These are phyloP conservation scores for Exserohilum turcica DNA, from an alignment of 2,329 filamentous ascomycete species.

Conservation along the genomic window DNA sequence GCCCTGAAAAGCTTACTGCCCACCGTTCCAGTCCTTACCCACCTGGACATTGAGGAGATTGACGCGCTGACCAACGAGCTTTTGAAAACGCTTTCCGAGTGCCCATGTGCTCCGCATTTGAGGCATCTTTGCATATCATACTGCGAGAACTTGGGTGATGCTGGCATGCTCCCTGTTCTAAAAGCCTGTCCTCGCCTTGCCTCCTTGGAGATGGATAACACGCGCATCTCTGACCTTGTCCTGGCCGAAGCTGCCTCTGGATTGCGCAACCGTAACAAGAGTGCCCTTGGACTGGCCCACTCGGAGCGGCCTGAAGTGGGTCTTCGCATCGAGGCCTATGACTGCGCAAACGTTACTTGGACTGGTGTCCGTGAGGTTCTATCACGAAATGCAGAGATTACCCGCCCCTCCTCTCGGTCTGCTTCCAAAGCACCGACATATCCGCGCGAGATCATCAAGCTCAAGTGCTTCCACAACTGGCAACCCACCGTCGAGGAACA, in stretches of 20 bases:
- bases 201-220: conserved; percentile 89
- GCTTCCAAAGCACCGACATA: conserved; percentile 56
- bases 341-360: conserved; percentile 93
- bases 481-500: conserved; percentile 95
- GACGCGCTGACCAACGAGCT: conserved; percentile 75
- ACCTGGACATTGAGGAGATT: conserved; percentile 89
- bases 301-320: conserved; percentile 57
- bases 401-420: conserved; percentile 51
- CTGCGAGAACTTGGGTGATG: conserved; percentile 83
- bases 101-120: conserved; percentile 73
- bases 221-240: conserved; percentile 82
- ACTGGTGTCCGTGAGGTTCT: conserved; percentile 86
- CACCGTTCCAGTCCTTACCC: conserved; percentile 76
- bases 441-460: conserved; percentile 77
- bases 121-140: conserved; percentile 87
- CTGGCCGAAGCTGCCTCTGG: conserved; percentile 84
- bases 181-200: conserved; percentile 72
- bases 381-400: conserved; percentile 79
- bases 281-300: conserved; percentile 38
- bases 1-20: conserved; percentile 74
- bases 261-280: conserved; percentile 68
- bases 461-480: conserved; percentile 95
- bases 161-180: conserved; percentile 81
- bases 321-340: conserved; percentile 81
- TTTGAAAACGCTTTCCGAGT: conserved; percentile 74